Percentiles rank a stretch among this genome's conserved stretches.
phyloP scores from a whole-genome alignment of 1,139 yeast genomes.

The Wickerhamiella infanticola region DNA sequence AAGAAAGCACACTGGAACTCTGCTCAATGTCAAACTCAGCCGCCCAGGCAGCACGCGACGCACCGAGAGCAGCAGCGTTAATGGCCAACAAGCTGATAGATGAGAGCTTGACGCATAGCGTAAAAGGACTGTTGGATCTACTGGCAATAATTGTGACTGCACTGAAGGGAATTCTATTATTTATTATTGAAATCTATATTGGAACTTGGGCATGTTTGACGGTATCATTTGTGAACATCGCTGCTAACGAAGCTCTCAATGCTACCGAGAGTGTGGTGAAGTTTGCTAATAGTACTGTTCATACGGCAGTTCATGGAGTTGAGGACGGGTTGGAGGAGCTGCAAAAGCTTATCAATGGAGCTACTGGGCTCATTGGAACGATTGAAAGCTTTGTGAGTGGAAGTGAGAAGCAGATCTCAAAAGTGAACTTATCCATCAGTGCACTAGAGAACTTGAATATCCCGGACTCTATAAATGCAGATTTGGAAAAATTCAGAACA shows the following conservation, averaged over 20 bases:
- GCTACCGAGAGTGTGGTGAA: constrained; percentile 47
- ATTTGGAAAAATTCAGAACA: constrained; percentile 31
- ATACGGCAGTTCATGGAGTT: constrained; percentile 38
- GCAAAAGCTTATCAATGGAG: constrained; percentile 33
- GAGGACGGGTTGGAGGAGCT: constrained; percentile 45
- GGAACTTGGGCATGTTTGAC: constrained; percentile 81
- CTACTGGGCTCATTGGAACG: constrained; percentile 25
- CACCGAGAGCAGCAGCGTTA: constrained; percentile 42
- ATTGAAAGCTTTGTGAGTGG: constrained; percentile 44
- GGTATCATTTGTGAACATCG: constrained; percentile 56
- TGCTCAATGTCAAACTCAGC: constrained; percentile 36
- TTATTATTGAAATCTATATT: constrained; percentile 52
- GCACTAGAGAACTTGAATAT: constrained; percentile 44
- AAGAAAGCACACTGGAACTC: constrained; percentile 16
- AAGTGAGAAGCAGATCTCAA: constrained; percentile 22
- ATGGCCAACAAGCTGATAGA: constrained; percentile 39
- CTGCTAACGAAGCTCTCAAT: constrained; percentile 58
- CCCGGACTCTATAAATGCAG: constrained; percentile 42
- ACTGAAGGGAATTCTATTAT: constrained; percentile 43
- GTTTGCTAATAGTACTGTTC: constrained; percentile 46
- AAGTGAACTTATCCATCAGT: constrained; percentile 42
- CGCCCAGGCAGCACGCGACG: constrained; percentile 29
- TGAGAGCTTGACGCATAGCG: constrained; percentile 32
- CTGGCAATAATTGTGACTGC: constrained; percentile 36
- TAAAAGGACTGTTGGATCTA: constrained; percentile 30